These are phyloP conservation scores for Lathyrus aphaca DNA, from an alignment of 306 rosid genomes.

Conservation along the genomic window DNA sequence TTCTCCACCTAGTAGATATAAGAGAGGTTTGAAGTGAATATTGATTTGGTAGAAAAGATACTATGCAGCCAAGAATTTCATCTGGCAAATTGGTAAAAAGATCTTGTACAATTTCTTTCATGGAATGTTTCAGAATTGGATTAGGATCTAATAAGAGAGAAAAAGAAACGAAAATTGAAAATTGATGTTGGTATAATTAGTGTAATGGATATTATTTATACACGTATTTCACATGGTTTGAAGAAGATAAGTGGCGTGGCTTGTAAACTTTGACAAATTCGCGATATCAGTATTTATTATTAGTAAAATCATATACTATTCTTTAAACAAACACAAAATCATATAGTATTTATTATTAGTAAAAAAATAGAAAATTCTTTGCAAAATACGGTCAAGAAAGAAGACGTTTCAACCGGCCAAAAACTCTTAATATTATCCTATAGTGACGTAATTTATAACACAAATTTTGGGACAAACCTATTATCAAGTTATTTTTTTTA, in stretches of 20 bases:
- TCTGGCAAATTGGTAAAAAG: conserved; percentile 41
- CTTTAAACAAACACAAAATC: too few relatives aligned
- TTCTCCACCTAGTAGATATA: conserved; percentile 69
- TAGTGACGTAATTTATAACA: not conserved
- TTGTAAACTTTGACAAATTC: too few relatives aligned
- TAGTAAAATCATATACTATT: too few relatives aligned
- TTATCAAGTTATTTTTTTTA: too few relatives aligned
- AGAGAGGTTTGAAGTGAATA: conserved; percentile 65
- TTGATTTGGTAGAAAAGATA: conserved; percentile 70
- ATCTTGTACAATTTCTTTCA: conserved; percentile 34
- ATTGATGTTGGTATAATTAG: not conserved
- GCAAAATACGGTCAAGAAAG: not conserved
- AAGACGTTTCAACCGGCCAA: conserved; percentile 6
- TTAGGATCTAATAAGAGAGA: not conserved
- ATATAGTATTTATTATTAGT: too few relatives aligned
- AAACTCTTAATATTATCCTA: conserved; percentile 24
- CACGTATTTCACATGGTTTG: not conserved
- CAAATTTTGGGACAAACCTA: not conserved
- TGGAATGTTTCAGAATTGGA: conserved; percentile 6
- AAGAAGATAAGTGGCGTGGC: too few relatives aligned
- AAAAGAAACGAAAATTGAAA: not conserved
- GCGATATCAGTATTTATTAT: too few relatives aligned
- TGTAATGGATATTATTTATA: conserved; percentile 10
- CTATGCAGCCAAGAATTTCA: conserved; percentile 54
- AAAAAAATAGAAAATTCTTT: too few relatives aligned